Evolutionary conservation across 2,329 filamentous ascomycete genomes (phyloP).

Genomic region (Fusarium subglutinans): DNA sequence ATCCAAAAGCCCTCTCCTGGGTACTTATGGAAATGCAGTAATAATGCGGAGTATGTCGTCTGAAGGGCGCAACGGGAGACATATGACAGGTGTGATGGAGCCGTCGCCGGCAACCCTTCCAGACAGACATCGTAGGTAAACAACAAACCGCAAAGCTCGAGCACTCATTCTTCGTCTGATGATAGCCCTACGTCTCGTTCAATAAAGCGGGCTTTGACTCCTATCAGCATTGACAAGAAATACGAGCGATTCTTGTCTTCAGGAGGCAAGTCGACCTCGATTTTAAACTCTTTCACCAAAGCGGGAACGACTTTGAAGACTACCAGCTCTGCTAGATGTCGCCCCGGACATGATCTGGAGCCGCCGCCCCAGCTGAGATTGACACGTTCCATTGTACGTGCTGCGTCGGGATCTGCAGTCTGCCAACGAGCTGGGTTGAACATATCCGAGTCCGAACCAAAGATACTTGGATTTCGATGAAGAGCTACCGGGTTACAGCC

Average conservation of each 20-base stretch:
- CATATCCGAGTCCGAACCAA: constrained; percentile 55
- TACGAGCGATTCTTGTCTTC: constrained; percentile 56
- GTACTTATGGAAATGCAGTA: constrained; percentile 22
- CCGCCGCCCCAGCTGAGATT: constrained; percentile 64
- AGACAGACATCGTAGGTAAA: background rate
- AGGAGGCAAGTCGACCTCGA: constrained; percentile 51
- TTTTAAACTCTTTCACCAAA: constrained; percentile 56
- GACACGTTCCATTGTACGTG: constrained; percentile 56
- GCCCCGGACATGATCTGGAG: constrained; percentile 59
- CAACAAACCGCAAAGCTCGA: background rate
- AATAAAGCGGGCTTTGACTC: constrained; percentile 54
- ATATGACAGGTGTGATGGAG: background rate
- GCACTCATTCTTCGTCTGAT: too few relatives aligned
- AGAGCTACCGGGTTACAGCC: constrained; percentile 61
- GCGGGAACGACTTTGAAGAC: constrained; percentile 55
- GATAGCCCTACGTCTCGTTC: background rate
- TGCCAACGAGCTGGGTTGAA: constrained; percentile 62
- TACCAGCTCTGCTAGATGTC: constrained; percentile 61
- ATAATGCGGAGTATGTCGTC: constrained; percentile 25
- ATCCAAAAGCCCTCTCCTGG: accelerated
- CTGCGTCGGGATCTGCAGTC: constrained; percentile 34
- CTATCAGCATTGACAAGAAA: constrained; percentile 63
- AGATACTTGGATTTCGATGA: constrained; percentile 60
- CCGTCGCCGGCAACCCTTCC: background rate
- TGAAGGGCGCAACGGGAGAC: constrained; percentile 23